Percentiles rank a stretch among this genome's conserved stretches.
Conservation (phyloP, 129 eudicot genomes). For the Solidago caesia region DNA sequence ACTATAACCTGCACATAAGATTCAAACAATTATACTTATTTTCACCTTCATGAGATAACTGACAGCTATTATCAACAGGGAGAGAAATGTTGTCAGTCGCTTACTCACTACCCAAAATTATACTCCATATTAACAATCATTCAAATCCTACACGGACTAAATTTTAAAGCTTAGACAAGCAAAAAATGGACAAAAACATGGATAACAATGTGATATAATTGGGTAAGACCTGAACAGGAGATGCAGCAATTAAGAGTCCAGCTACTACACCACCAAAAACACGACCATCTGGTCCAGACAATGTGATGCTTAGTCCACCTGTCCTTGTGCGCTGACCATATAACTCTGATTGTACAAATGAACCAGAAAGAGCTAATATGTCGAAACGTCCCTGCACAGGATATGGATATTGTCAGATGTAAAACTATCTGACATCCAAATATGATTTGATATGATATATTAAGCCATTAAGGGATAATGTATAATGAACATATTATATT, state of each 20-base stretch:
- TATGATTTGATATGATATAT: neutral
- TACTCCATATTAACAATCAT: no score
- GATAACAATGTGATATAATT: neutral
- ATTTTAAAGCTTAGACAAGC: neutral
- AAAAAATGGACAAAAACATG: neutral
- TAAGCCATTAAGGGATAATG: no score
- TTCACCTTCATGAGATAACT: neutral
- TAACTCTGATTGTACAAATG: slow-evolving; percentile 67
- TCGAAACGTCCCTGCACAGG: slow-evolving; percentile 79
- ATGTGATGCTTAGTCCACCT: slow-evolving; percentile 72
- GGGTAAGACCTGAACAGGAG: slow-evolving; percentile 63
- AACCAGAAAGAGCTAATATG: slow-evolving; percentile 80
- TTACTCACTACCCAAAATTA: neutral
- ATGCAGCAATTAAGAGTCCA: slow-evolving; percentile 61
- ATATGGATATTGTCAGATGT: neutral
- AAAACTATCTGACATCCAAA: neutral
- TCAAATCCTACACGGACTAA: no score
- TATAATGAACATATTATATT: no score
- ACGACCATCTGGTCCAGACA: slow-evolving; percentile 76
- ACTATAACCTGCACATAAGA: slow-evolving; percentile 66
- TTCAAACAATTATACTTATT: neutral
- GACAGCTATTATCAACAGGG: neutral
- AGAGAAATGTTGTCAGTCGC: neutral
- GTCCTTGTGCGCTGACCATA: slow-evolving; percentile 75
- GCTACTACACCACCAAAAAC: slow-evolving; percentile 76